Evolutionary conservation across 257 asterid genomes (phyloP).

Genomic region (Osmanthus fragrans): DNA sequence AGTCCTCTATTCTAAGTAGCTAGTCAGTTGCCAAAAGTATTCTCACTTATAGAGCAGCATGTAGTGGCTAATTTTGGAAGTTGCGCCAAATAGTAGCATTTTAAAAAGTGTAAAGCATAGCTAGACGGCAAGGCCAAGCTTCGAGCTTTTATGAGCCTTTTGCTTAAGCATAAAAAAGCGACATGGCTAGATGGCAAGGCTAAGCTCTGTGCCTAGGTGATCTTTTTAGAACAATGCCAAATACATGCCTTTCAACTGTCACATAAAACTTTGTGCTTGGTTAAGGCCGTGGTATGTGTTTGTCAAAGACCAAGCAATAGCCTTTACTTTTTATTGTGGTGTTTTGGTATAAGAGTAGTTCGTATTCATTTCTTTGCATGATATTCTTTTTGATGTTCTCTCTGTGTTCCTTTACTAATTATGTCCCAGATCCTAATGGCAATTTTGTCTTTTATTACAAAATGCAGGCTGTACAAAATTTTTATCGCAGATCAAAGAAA

Average conservation of each 20-base stretch:
- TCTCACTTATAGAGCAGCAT: background rate
- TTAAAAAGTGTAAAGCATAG: no score
- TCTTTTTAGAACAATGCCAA: no score
- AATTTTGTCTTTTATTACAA: background rate
- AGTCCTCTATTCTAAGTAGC: background rate
- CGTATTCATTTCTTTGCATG: background rate
- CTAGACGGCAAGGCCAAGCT: no score
- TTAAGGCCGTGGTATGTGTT: background rate
- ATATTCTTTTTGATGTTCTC: background rate
- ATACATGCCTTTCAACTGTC: background rate
- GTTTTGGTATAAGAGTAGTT: background rate
- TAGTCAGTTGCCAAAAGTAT: background rate
- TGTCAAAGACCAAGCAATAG: background rate
- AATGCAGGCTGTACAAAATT: conserved; percentile 75
- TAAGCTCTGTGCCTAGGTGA: no score
- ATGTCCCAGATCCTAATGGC: background rate
- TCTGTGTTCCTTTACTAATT: background rate
- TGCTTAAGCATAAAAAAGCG: no score
- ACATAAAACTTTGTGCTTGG: background rate
- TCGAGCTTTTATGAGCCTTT: no score
- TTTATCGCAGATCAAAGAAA: conserved; percentile 47
- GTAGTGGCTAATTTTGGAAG: background rate
- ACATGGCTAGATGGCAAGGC: no score
- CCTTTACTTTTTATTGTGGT: background rate
- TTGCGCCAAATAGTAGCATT: background rate